Conservation (phyloP, 192 early-diverging fungal genomes). For the Allomyces arbusculus region DNA sequence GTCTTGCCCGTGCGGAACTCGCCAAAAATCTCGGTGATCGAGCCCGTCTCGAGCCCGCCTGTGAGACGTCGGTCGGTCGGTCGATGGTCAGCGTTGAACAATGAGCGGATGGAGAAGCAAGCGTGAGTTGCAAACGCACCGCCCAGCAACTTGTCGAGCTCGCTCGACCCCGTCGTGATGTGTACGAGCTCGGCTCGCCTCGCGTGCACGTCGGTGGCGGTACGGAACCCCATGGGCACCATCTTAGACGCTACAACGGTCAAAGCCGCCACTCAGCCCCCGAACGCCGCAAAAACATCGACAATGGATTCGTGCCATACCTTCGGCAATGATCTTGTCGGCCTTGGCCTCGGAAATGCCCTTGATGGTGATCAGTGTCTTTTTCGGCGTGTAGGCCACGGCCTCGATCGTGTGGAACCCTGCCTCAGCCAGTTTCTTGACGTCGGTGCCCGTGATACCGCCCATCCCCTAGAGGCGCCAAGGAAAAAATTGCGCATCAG, state of each 20-base stretch:
- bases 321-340: constrained; percentile 81
- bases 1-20: constrained; percentile 97
- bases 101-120: background rate
- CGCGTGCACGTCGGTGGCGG: constrained; percentile 75
- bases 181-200: constrained; percentile 56
- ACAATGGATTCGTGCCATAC: constrained; percentile 8
- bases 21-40: constrained; percentile 94
- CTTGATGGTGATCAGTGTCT: constrained; percentile 66
- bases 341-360: constrained; percentile 90
- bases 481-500: no score
- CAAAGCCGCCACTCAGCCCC: background rate
- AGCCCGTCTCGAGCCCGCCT: constrained; percentile 86
- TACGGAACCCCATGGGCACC: constrained; percentile 86
- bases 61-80: background rate
- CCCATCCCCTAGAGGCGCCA: no score
- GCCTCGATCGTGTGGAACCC: constrained; percentile 85
- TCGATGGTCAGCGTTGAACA: background rate
- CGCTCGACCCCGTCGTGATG: constrained; percentile 76
- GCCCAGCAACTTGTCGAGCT: constrained; percentile 77
- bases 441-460: constrained; percentile 44
- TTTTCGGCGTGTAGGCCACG: constrained; percentile 81
- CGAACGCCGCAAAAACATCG: background rate
- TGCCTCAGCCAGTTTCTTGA: constrained; percentile 68
- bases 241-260: constrained; percentile 53
- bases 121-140: constrained; percentile 18